phyloP scores from a whole-genome alignment of 495 filamentous ascomycete genomes.

The Beverwykella pulmonaria region DNA sequence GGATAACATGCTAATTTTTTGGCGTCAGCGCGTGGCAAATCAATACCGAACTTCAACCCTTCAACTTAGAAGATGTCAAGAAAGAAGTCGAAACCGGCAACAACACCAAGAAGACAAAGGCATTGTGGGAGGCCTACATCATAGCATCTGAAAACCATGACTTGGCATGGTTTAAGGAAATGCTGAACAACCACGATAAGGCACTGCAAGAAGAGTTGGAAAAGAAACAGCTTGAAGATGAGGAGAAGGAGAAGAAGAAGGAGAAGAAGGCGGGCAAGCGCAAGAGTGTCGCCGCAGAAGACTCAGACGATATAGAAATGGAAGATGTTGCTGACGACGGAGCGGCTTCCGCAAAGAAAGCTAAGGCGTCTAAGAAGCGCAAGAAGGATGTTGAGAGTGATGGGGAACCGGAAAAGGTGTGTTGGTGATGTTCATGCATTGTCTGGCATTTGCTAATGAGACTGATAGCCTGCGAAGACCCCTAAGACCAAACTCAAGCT shows the following conservation, averaged over 20 bases:
- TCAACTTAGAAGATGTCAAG: conserved; percentile 69
- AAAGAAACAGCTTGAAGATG: conserved; percentile 52
- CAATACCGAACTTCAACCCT: conserved; percentile 73
- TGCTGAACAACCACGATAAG: conserved; percentile 64
- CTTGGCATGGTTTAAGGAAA: conserved; percentile 73
- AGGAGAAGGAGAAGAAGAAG: conserved; percentile 59
- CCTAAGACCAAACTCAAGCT: conserved; percentile 69
- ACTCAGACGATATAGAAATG: conserved; percentile 75
- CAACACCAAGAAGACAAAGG: conserved; percentile 63
- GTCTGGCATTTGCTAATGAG: conserved; percentile 1
- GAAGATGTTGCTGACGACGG: conserved; percentile 62
- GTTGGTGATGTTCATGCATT: neutral
- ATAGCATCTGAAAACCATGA: conserved; percentile 72
- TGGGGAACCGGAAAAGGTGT: conserved; percentile 65
- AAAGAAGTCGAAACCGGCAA: conserved; percentile 61
- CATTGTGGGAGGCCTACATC: conserved; percentile 69
- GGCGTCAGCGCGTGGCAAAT: conserved; percentile 74
- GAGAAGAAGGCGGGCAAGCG: conserved; percentile 55
- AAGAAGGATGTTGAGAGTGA: conserved; percentile 69
- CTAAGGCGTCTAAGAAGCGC: conserved; percentile 65
- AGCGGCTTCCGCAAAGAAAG: conserved; percentile 56
- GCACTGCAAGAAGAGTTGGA: conserved; percentile 61
- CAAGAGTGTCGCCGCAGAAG: conserved; percentile 51
- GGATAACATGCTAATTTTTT: conserved; percentile 1
- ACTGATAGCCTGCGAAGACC: conserved; percentile 56